Evolutionary conservation across 2,329 filamentous ascomycete species (phyloP).

Genomic region (Cephalotrichum gorgonifer): DNA sequence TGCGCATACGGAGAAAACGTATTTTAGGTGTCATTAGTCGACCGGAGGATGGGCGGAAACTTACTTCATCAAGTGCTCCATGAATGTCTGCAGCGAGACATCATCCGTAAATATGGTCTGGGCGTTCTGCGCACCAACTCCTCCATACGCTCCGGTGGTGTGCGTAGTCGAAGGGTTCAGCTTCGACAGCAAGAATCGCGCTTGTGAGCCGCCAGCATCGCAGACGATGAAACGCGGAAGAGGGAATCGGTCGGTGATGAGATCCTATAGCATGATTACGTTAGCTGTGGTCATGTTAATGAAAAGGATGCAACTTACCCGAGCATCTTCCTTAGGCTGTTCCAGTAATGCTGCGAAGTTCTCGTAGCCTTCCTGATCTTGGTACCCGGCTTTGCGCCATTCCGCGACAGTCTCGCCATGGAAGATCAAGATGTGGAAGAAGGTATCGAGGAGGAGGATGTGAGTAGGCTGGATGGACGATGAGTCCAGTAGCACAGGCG

Average conservation of each 20-base stretch:
- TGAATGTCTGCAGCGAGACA: slow-evolving; percentile 95
- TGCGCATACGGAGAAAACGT: background rate
- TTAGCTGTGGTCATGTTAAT: slow-evolving; percentile 8
- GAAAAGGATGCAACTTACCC: slow-evolving; percentile 43
- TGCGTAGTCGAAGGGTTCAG: slow-evolving; percentile 96
- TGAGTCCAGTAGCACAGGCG: slow-evolving; percentile 91
- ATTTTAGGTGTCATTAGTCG: background rate
- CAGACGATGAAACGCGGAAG: slow-evolving; percentile 97
- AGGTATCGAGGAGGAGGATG: slow-evolving; percentile 89
- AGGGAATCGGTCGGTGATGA: slow-evolving; percentile 97
- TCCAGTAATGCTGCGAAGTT: slow-evolving; percentile 85
- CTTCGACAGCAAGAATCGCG: slow-evolving; percentile 92
- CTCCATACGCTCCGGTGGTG: slow-evolving; percentile 84
- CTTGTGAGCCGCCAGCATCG: slow-evolving; percentile 95
- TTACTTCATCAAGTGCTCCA: slow-evolving; percentile 99
- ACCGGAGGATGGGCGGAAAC: slow-evolving; percentile 19
- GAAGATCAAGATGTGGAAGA: slow-evolving; percentile 99
- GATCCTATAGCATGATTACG: slow-evolving; percentile 50
- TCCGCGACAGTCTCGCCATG: slow-evolving; percentile 96
- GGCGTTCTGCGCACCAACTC: slow-evolving; percentile 71
- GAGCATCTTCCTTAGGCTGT: slow-evolving; percentile 91
- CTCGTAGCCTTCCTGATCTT: slow-evolving; percentile 96
- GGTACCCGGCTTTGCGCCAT: slow-evolving; percentile 96
- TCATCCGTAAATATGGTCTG: slow-evolving; percentile 99
- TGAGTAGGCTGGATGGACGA: slow-evolving; percentile 93